Evolutionary conservation across 2,329 filamentous ascomycete species (phyloP).

Genomic region (Exophiala sideris): DNA sequence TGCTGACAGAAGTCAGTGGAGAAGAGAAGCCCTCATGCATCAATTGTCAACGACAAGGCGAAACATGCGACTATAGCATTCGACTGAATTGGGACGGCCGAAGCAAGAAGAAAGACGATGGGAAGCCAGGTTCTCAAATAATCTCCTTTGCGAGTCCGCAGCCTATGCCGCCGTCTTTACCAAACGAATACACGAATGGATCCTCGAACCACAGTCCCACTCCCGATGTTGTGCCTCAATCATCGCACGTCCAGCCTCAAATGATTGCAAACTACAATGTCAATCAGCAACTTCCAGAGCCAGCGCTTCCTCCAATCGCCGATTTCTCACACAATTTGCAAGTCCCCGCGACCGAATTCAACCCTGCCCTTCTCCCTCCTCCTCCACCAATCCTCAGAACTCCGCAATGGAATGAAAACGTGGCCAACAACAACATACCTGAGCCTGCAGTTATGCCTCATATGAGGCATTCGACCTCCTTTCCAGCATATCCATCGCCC

Average conservation of each 20-base stretch:
- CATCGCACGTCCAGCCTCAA: slow-evolving; percentile 1
- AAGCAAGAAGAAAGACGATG: slow-evolving; percentile 53
- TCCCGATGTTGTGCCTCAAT: slow-evolving; percentile 7
- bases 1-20: slow-evolving; percentile 46
- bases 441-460: slow-evolving; percentile 8
- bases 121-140: slow-evolving; percentile 34
- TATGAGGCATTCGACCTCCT: slow-evolving; percentile 9
- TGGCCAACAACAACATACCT: not conserved
- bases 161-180: slow-evolving; percentile 6
- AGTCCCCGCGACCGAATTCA: slow-evolving; percentile 10
- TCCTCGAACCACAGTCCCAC: slow-evolving; percentile 4
- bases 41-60: slow-evolving; percentile 69
- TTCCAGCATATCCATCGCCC: slow-evolving; percentile 26
- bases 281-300: slow-evolving; percentile 11
- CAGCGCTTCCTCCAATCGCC: slow-evolving; percentile 8
- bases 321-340: slow-evolving; percentile 7
- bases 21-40: slow-evolving; percentile 70
- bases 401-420: slow-evolving; percentile 24
- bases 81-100: slow-evolving; percentile 77
- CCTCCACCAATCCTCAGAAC: slow-evolving; percentile 25
- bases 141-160: slow-evolving; percentile 31
- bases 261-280: slow-evolving; percentile 6
- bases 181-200: slow-evolving; percentile 18
- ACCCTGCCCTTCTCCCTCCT: slow-evolving; percentile 16
- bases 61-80: slow-evolving; percentile 76